phyloP scores from a whole-genome alignment of 495 filamentous ascomycete genomes.

The Xeromyces bisporus region DNA sequence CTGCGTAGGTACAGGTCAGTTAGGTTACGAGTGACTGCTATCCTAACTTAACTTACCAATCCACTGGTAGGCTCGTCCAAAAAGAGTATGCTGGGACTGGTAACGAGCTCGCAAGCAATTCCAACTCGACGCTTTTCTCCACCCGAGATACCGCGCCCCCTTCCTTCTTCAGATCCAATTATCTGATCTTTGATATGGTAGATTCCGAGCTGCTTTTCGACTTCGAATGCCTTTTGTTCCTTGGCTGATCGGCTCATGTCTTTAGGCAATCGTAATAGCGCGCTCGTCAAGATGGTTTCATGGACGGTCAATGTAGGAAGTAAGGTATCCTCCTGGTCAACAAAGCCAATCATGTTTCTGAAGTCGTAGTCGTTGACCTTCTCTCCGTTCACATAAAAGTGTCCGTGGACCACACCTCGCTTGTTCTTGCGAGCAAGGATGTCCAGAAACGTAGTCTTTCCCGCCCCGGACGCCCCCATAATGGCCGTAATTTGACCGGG shows the following conservation, averaged over 20 bases:
- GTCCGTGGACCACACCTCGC: conserved; percentile 55
- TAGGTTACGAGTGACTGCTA: background rate
- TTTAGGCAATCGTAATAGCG: conserved; percentile 69
- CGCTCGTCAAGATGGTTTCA: conserved; percentile 91
- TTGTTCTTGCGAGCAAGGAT: conserved; percentile 98
- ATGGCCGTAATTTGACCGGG: conserved; percentile 90
- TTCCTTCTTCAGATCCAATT: conserved; percentile 95
- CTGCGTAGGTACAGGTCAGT: too few relatives aligned
- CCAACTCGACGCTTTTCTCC: conserved; percentile 92
- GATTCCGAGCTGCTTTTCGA: conserved; percentile 90
- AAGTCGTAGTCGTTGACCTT: conserved; percentile 74
- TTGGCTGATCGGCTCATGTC: conserved; percentile 81
- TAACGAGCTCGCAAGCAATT: conserved; percentile 95
- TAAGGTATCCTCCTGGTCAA: conserved; percentile 98
- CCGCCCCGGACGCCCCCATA: conserved; percentile 94
- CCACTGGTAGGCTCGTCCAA: conserved; percentile 94
- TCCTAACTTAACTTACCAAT: conserved; percentile 24
- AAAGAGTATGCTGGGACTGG: conserved; percentile 92
- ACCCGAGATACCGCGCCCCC: conserved; percentile 85
- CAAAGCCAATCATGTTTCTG: conserved; percentile 82
- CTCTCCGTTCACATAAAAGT: conserved; percentile 91
- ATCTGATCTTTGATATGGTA: conserved; percentile 79
- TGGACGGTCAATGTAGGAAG: conserved; percentile 92
- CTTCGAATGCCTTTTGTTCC: conserved; percentile 76
- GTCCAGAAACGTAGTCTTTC: conserved; percentile 95